Base-by-base conservation (phyloP, 148 eudicot genomes). In the Arbutus unedo region DNA sequence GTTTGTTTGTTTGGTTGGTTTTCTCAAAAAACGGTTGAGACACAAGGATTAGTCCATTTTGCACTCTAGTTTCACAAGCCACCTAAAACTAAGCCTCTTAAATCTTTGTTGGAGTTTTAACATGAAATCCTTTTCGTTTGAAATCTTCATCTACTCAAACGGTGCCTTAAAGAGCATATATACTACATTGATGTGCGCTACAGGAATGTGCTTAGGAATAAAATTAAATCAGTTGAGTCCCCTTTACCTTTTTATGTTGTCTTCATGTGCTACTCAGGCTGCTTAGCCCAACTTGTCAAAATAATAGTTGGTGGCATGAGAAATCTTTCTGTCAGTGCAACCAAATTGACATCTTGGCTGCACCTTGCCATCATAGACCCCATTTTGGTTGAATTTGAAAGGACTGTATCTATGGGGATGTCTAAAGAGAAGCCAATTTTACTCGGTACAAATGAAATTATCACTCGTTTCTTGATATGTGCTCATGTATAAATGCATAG, bases 291-390 rank as follows among this genome's bases (percentile, higher is more conserved):
- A 53, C 19, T 70, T 15, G 74, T 15, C 8, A 41, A 43, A 70
- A 70, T 14, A 23, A 38, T 25, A 31, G 2, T 21, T 14, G 44
- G 59, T 51, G 15, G 60, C 23, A 50, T 6, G 43, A 50, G 59
- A 76, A 23, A 21, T 49, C 56, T 73, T 50, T 23, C 55, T 51
- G 44, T 54, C 78, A 48, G 77, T 7, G 19, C 8, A 75, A 41
- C 44, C 59, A 25, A 76, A 76, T 23, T 76, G 15, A 43, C 44
- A 15, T 51, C 59, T 23, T 51, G 59, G 78, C 57, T 76, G 78
- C 78, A 76, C 59, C 78, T 50, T 50, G 78, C 14, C 78, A 74
- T 74, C 47, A 38, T 74, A 54, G 47, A 53, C 47, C 47, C 8
- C 2, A 13, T 53, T 41, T 77, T 31, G 13, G 56, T 53, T 76